Percentiles rank a stretch among this genome's conserved stretches.
phyloP scores from a whole-genome alignment of 1,284 basidiomycete genomes.

The Cutaneotrichosporon curvatum region DNA sequence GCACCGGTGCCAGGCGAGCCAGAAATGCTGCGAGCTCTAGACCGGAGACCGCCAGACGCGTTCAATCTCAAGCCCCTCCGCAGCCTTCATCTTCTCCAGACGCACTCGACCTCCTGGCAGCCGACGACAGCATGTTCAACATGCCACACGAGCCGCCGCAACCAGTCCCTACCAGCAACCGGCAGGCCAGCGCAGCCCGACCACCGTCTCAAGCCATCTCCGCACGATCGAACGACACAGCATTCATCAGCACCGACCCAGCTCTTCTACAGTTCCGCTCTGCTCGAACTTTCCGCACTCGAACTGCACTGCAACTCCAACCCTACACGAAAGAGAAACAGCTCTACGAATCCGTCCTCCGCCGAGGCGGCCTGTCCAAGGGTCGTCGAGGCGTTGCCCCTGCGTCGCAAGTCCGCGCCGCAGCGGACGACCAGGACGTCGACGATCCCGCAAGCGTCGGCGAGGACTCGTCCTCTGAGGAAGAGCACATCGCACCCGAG shows the following conservation, averaged over 20 bases:
- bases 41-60: too few relatives aligned
- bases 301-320: conserved; percentile 44
- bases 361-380: conserved; percentile 36
- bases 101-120: background rate
- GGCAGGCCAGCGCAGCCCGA: too few relatives aligned
- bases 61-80: too few relatives aligned
- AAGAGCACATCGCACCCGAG: conserved; percentile 18
- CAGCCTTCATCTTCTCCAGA: background rate
- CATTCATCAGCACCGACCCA: conserved; percentile 18
- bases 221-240: too few relatives aligned
- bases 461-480: background rate
- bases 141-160: too few relatives aligned
- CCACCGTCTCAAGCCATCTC: too few relatives aligned
- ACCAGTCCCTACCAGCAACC: too few relatives aligned
- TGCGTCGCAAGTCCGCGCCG: conserved; percentile 3
- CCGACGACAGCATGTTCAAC: background rate
- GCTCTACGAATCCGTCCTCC: conserved; percentile 36
- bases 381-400: conserved; percentile 16
- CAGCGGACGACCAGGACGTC: conserved; percentile 15
- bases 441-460: conserved; percentile 1
- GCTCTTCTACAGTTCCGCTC: conserved; percentile 37
- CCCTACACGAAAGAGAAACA: conserved; percentile 44
- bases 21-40: too few relatives aligned
- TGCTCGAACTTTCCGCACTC: conserved; percentile 40
- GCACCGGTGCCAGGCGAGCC: too few relatives aligned